Base-by-base conservation (phyloP, 2,329 filamentous ascomycete genomes). In the Cladorrhinum sp. region DNA sequence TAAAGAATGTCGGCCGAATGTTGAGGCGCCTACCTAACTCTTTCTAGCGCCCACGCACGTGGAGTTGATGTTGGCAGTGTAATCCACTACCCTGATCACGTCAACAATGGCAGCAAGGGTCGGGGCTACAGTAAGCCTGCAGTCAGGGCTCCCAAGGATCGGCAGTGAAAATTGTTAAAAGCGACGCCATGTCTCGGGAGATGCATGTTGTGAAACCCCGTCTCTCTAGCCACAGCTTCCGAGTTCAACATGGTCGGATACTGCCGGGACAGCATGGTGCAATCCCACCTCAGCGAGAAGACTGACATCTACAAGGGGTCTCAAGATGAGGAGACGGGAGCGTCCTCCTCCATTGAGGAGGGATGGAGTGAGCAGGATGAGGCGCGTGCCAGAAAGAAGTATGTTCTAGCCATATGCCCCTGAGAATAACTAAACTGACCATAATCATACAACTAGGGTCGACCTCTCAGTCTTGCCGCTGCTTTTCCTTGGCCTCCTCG, bases 381-480 rank as follows among this genome's bases (percentile, higher is more conserved):
- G 38, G 18, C 25, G 23, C 41, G 41, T 24, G 52, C 48, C 23
- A 18, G 29, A 27, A 56, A 41, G 23, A 60, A 56, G 52, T 55
- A 22, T 12, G 51, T 38, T 20, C 13, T 7, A 36, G 5, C 27
- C 16, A 16, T 22, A 3, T 53, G 20, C 8, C 10, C 29, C 23
- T 22, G 8, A 2, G 25, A 50, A 45, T 24, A 2, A 32, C 8
- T 55, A 58, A 7, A 32, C 50, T 51, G 55, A 50, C 55, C 5
- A 13, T 1, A n/a, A n/a, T n/a, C n/a, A n/a, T n/a, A 12, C 10
- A 7, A 12, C 12, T 18, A 83, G 79, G 64, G 72, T 79, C 48
- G 79, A 83, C 61, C 68, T 70, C 7, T 76, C 76, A 0, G 78
- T 84, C 2, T 72, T 84, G 0, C 76, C 78, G 0, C 70, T 83